Conservation (phyloP, 176 grass and related monocot species). For the Tillandsia leiboldiana region DNA sequence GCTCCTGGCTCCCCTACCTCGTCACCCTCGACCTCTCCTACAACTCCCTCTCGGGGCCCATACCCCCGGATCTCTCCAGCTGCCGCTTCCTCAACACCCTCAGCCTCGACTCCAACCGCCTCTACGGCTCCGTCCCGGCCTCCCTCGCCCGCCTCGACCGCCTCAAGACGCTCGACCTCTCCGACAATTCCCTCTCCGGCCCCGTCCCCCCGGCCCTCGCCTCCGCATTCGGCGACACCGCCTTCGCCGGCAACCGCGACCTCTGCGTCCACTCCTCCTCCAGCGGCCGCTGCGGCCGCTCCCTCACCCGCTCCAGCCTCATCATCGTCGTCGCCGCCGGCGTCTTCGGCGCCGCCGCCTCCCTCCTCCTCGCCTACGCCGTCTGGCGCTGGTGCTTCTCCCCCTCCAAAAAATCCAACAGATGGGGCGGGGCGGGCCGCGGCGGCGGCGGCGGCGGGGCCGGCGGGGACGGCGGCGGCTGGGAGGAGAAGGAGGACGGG, state of each 20-base stretch:
- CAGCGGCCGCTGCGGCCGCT: conserved; percentile 22
- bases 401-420: conserved; percentile 15
- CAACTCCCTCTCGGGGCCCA: conserved; percentile 41
- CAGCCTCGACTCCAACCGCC: conserved; percentile 37
- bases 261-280: conserved; percentile 64
- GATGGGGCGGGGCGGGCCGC: conserved; percentile 18
- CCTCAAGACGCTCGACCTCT: conserved; percentile 69
- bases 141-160: conserved; percentile 56
- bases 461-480: conserved; percentile 10
- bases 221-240: conserved; percentile 20
- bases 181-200: conserved; percentile 48
- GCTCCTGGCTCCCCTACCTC: conserved; percentile 73
- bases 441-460: conserved; percentile 11
- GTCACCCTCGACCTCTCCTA: conserved; percentile 60
- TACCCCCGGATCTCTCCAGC: conserved; percentile 64
- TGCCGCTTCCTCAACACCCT: conserved; percentile 73
- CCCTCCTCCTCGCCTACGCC: conserved; percentile 64
- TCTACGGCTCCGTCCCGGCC: conserved; percentile 56
- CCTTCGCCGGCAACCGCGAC: conserved; percentile 43
- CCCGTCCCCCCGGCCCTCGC: conserved; percentile 50
- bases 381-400: conserved; percentile 59
- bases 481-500: conserved; percentile 37
- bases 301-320: conserved; percentile 28
- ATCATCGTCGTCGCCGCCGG: conserved; percentile 73
- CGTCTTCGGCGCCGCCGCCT: conserved; percentile 65